Evolutionary conservation across 768 basidiomycete genomes (phyloP), one percentile per base, ranked within the genome.

Genomic region (Termitomyces sp.): DNA sequence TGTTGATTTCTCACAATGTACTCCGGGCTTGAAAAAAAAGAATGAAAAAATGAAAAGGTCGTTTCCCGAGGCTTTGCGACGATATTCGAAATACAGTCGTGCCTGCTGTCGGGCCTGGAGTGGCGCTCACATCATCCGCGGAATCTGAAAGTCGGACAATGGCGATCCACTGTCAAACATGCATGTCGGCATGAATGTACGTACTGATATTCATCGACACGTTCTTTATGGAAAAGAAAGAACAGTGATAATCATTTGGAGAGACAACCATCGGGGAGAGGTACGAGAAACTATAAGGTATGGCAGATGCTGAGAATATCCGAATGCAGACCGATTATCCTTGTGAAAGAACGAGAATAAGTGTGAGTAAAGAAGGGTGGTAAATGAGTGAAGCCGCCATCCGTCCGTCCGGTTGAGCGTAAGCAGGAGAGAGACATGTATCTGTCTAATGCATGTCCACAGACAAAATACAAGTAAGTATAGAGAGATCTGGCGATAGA

Each of bases 191-290:
- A 53, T 38, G 51, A 53, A 53, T 52, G 50, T 18, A 36, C 32
- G 5, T 40, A n/a, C 40, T 42, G 18, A 7, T 35, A 22, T 38
- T 26, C 6, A 40, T 26, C n/a, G 9, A 36, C 35, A 36, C 10
- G 24, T 52, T 52, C 3, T 7, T 22, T 3, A 0, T 22, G 20
- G 35, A 48, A 26, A n/a, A 30, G 30, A 1, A 30, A 30, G 6
- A 58, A 61, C 33, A 61, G 57, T 4, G n/a, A 59, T 56, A 32
- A 50, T 61, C 48, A 61, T 58, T 58, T 58, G 28, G 30, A 54
- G 53, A 58, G 18, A 44, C 4, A 45, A 42, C 35, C 12, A 50
- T 30, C 26, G 18, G 10, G 5, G 36, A 10, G 14, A 40, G 24
- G 22, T 20, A 35, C 28, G 49, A 35, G 14, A 50, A 50, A 35